A percentile compares a stretch with the other conserved stretches of the same genome.
phyloP scores from a whole-genome alignment of 176 grass and related monocot species.

The Bonia amplexicaulis region DNA sequence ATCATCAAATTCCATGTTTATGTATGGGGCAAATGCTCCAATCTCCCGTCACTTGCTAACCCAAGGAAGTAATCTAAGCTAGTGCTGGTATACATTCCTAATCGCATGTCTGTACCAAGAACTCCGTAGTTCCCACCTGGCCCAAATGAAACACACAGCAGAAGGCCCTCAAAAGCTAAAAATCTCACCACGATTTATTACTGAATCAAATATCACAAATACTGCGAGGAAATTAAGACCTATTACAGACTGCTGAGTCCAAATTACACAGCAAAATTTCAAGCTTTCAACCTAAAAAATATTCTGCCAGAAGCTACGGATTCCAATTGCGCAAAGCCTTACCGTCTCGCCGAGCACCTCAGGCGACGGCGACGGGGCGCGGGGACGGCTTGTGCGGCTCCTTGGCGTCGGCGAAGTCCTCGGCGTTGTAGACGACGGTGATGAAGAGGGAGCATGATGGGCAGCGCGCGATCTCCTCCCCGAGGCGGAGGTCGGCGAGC shows the following conservation, averaged over 20 bases:
- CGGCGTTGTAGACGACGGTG: conserved; percentile 90
- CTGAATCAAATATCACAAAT: background rate
- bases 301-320: background rate
- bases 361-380: conserved; percentile 60
- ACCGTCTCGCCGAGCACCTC: conserved; percentile 23
- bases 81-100: background rate
- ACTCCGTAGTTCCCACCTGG: background rate
- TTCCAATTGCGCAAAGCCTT: background rate
- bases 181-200: background rate
- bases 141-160: background rate
- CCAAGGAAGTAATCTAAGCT: background rate
- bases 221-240: background rate
- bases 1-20: too few relatives aligned
- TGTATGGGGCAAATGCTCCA: too few relatives aligned
- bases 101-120: background rate
- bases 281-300: background rate
- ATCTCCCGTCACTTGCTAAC: background rate
- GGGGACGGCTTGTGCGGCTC: conserved; percentile 48
- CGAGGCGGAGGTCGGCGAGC: conserved; percentile 75
- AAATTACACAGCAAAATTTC: background rate
- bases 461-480: conserved; percentile 93
- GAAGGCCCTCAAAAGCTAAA: background rate
- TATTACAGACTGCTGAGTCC: background rate
- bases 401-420: conserved; percentile 70
- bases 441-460: conserved; percentile 94